A percentile compares a stretch with the other conserved stretches of the same genome.
Evolutionary conservation across 176 grass and related monocot genomes (phyloP).

Genomic region (Oryza coarctata): DNA sequence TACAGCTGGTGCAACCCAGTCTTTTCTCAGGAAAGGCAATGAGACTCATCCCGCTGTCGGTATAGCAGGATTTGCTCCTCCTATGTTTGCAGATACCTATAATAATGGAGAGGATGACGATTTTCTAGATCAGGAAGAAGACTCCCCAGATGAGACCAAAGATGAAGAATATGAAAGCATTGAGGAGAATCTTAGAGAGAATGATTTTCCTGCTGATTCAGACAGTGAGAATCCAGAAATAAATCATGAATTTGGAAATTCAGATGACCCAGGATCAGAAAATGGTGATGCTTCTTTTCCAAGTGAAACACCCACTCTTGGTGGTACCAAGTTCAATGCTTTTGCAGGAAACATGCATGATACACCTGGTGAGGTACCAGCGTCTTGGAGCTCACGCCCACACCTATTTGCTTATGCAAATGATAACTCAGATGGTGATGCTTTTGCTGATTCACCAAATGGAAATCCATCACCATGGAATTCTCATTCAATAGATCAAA

Average conservation of each 20-base stretch:
- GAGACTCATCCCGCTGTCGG: slow-evolving; percentile 26
- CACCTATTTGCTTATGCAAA: slow-evolving; percentile 61
- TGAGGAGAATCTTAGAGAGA: slow-evolving; percentile 61
- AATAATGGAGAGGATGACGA: slow-evolving; percentile 46
- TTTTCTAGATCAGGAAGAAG: slow-evolving; percentile 57
- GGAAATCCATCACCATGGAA: slow-evolving; percentile 88
- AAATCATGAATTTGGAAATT: slow-evolving; percentile 59
- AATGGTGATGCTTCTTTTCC: slow-evolving; percentile 48
- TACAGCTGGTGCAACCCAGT: slow-evolving; percentile 40
- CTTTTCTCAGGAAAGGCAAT: slow-evolving; percentile 65
- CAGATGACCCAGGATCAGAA: slow-evolving; percentile 80
- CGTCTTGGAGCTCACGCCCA: slow-evolving; percentile 47
- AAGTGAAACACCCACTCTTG: slow-evolving; percentile 23
- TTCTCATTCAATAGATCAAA: slow-evolving; percentile 70
- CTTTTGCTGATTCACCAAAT: slow-evolving; percentile 70
- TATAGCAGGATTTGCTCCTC: slow-evolving; percentile 42
- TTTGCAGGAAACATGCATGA: slow-evolving; percentile 50
- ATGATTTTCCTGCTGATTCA: slow-evolving; percentile 69
- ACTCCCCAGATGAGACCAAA: slow-evolving; percentile 58
- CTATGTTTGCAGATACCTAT: slow-evolving; percentile 44
- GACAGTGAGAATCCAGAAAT: slow-evolving; percentile 75
- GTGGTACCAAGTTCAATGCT: slow-evolving; percentile 39
- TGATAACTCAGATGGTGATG: slow-evolving; percentile 74
- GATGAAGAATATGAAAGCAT: slow-evolving; percentile 79
- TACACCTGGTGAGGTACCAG: slow-evolving; percentile 52